phyloP scores from a whole-genome alignment of 768 basidiomycete species.

The Calocybe gangraenosa region DNA sequence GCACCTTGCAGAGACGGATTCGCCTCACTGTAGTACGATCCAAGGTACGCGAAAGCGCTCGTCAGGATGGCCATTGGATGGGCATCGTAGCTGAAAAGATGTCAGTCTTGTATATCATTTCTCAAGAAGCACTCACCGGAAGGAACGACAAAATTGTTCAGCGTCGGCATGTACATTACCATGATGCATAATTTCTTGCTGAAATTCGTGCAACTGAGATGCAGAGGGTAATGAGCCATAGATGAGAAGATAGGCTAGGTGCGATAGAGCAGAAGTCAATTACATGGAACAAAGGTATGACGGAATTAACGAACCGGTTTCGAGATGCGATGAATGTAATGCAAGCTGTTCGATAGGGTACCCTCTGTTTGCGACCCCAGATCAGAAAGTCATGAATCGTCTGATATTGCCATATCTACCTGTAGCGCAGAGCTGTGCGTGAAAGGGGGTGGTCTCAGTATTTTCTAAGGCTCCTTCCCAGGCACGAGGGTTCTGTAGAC shows the following conservation, averaged over 20 bases:
- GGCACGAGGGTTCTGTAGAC: conserved; percentile 6
- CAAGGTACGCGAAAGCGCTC: conserved; percentile 83
- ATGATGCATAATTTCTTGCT: conserved; percentile 78
- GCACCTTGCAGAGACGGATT: conserved; percentile 83
- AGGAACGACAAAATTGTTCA: conserved; percentile 64
- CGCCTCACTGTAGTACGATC: conserved; percentile 83
- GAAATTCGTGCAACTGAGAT: conserved; percentile 57
- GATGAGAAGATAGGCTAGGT: conserved; percentile 74
- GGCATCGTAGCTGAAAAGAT: conserved; percentile 68
- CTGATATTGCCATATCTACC: conserved; percentile 32
- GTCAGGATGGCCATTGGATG: conserved; percentile 92
- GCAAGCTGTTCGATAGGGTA: conserved; percentile 94
- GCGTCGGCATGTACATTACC: conserved; percentile 63
- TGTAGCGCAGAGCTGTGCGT: conserved; percentile 60
- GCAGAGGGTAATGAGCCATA: conserved; percentile 77
- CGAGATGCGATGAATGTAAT: conserved; percentile 72
- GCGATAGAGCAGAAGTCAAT: neutral
- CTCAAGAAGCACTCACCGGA: conserved; percentile 36
- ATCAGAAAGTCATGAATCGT: neutral
- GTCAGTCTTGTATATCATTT: neutral
- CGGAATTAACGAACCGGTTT: conserved; percentile 45
- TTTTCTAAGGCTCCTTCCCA: neutral
- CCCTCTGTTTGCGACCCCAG: conserved; percentile 50
- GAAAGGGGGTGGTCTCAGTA: neutral
- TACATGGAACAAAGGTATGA: neutral